Percentiles rank a stretch among this genome's conserved stretches.
Evolutionary conservation across 2,329 filamentous ascomycete species (phyloP).

Genomic region (Talaromyces sp.): DNA sequence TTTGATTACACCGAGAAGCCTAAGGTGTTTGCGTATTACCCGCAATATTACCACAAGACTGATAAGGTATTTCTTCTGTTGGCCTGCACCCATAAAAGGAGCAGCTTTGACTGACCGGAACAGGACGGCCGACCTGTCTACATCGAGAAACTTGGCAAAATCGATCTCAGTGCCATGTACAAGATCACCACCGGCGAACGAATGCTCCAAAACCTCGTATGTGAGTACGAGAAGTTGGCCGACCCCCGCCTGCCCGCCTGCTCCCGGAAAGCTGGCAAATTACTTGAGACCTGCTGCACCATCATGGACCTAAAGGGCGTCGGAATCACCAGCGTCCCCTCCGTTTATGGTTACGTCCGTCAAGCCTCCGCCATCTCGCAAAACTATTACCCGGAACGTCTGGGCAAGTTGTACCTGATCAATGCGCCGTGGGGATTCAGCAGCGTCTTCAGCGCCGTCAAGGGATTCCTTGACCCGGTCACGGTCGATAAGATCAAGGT

Average conservation of each 20-base stretch:
- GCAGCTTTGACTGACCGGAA: background rate
- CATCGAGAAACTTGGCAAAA: slow-evolving; percentile 92
- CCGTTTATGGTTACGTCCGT: slow-evolving; percentile 83
- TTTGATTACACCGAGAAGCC: slow-evolving; percentile 86
- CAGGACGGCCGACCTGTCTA: slow-evolving; percentile 95
- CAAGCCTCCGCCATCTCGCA: slow-evolving; percentile 85
- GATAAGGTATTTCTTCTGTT: slow-evolving; percentile 42
- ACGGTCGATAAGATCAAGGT: slow-evolving; percentile 96
- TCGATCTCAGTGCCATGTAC: slow-evolving; percentile 83
- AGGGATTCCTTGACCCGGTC: slow-evolving; percentile 92
- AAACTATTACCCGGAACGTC: slow-evolving; percentile 97
- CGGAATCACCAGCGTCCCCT: slow-evolving; percentile 70
- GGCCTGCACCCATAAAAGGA: too few relatives aligned
- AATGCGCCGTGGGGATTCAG: slow-evolving; percentile 97
- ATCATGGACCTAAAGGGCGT: slow-evolving; percentile 98
- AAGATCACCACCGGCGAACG: slow-evolving; percentile 88
- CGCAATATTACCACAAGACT: slow-evolving; percentile 94
- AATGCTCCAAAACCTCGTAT: slow-evolving; percentile 93
- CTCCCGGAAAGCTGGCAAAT: slow-evolving; percentile 80
- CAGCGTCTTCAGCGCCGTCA: slow-evolving; percentile 76
- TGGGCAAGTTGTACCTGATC: slow-evolving; percentile 95
- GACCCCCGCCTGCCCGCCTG: slow-evolving; percentile 92
- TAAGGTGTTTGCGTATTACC: slow-evolving; percentile 84
- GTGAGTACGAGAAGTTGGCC: slow-evolving; percentile 94
- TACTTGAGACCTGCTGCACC: slow-evolving; percentile 96